Conservation (phyloP, 1,139 yeast genomes). For the Zygoascus hellenicus region DNA sequence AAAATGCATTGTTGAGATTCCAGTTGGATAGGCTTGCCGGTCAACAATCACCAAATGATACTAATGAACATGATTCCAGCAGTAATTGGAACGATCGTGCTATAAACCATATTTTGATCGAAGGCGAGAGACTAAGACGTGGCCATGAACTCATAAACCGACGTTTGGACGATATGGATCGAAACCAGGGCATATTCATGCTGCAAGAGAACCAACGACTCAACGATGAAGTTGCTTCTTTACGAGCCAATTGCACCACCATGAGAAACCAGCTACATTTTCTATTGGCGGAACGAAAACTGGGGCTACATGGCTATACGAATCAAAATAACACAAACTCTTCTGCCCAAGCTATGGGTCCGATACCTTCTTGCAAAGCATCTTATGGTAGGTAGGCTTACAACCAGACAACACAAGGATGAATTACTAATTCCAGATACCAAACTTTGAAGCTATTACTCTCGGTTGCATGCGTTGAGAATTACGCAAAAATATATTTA, state of each 20-base stretch:
- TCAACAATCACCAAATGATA: not conserved
- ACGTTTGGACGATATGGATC: conserved; percentile 32
- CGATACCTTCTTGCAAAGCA: too few relatives aligned
- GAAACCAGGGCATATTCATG: conserved; percentile 32
- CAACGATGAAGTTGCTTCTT: conserved; percentile 32
- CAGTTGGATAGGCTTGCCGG: conserved; percentile 26
- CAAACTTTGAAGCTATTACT: too few relatives aligned
- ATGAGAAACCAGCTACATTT: conserved; percentile 36
- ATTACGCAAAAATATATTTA: too few relatives aligned
- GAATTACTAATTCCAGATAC: too few relatives aligned
- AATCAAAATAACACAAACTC: too few relatives aligned
- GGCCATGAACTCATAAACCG: conserved; percentile 32
- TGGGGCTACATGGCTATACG: not conserved
- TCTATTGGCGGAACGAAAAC: conserved; percentile 28
- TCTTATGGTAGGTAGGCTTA: too few relatives aligned
- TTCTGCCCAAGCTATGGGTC: too few relatives aligned
- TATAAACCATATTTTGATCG: conserved; percentile 31
- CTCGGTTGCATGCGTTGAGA: too few relatives aligned
- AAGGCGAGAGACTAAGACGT: conserved; percentile 33
- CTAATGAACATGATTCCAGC: conserved; percentile 5
- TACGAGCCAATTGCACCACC: conserved; percentile 32
- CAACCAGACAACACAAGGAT: too few relatives aligned
- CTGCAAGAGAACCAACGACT: conserved; percentile 34
- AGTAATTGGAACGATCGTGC: conserved; percentile 24
- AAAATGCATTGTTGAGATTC: conserved; percentile 35